phyloP scores from a whole-genome alignment of 2,329 filamentous ascomycete genomes.

The Trichocomaceae sp. region DNA sequence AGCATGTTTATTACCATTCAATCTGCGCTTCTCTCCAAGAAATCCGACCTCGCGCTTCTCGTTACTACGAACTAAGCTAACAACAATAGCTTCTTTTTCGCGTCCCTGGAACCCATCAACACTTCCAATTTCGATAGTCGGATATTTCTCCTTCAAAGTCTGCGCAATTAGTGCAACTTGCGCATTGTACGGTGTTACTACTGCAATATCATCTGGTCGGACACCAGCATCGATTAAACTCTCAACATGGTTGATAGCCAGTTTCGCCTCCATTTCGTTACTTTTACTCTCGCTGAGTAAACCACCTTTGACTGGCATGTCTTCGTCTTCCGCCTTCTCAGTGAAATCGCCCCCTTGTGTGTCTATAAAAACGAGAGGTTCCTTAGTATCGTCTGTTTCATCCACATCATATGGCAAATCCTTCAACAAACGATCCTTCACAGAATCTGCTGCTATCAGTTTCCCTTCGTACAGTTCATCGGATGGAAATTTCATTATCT shows the following conservation, averaged over 20 bases:
- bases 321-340: slow-evolving; percentile 71
- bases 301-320: slow-evolving; percentile 47
- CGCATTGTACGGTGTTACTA: slow-evolving; percentile 94
- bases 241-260: slow-evolving; percentile 72
- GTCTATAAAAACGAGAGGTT: slow-evolving; percentile 89
- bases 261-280: slow-evolving; percentile 80
- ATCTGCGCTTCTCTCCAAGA: slow-evolving; percentile 77
- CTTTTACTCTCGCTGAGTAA: slow-evolving; percentile 71
- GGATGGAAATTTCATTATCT: slow-evolving; percentile 92
- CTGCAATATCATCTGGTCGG: slow-evolving; percentile 74
- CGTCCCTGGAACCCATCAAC: slow-evolving; percentile 96
- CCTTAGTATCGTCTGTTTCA: slow-evolving; percentile 76
- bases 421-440: slow-evolving; percentile 66
- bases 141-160: slow-evolving; percentile 71
- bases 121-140: slow-evolving; percentile 86
- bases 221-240: slow-evolving; percentile 74
- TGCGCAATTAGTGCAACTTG: slow-evolving; percentile 73
- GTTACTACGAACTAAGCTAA: slow-evolving; percentile 93
- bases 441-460: slow-evolving; percentile 71
- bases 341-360: slow-evolving; percentile 91
- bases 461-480: slow-evolving; percentile 77
- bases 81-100: slow-evolving; percentile 91
- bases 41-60: slow-evolving; percentile 83
- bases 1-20: slow-evolving; percentile 70
- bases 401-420: slow-evolving; percentile 71